A percentile compares a stretch with the other conserved stretches of the same genome.
Evolutionary conservation across 2,329 filamentous ascomycete species (phyloP).

Genomic region (Nemania sp.): DNA sequence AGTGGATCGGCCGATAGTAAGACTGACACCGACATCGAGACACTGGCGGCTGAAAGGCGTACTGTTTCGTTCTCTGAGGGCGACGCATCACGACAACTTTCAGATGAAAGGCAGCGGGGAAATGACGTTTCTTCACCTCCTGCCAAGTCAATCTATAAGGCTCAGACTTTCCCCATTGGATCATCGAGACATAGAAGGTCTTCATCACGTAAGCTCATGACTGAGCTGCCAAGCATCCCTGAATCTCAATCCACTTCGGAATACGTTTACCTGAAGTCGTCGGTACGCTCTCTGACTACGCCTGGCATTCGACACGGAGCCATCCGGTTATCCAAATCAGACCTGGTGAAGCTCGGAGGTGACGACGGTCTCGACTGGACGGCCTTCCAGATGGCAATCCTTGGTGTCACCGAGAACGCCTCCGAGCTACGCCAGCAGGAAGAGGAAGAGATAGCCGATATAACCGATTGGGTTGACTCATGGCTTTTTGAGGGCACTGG

Average conservation of each 20-base stretch:
- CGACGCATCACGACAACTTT: conserved; percentile 34
- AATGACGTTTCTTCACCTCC: conserved; percentile 15
- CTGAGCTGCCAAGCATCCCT: conserved; percentile 39
- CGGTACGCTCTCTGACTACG: conserved; percentile 53
- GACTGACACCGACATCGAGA: conserved; percentile 36
- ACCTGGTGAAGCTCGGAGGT: conserved; percentile 47
- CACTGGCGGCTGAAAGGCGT: conserved; percentile 36
- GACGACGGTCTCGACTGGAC: conserved; percentile 65
- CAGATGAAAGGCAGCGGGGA: conserved; percentile 28
- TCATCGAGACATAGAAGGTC: conserved; percentile 40
- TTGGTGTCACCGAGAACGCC: conserved; percentile 54
- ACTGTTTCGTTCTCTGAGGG: conserved; percentile 33
- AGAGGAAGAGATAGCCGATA: conserved; percentile 53
- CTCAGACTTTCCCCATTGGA: conserved; percentile 35
- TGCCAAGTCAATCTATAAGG: conserved; percentile 25
- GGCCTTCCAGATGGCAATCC: conserved; percentile 67
- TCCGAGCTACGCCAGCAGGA: conserved; percentile 47
- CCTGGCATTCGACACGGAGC: conserved; percentile 59
- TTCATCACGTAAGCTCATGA: conserved; percentile 33
- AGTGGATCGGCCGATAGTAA: conserved; percentile 48
- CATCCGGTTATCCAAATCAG: conserved; percentile 56
- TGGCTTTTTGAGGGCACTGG: conserved; percentile 54
- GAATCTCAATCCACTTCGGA: conserved; percentile 43
- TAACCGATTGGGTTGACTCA: conserved; percentile 56
- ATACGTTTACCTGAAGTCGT: conserved; percentile 53